phyloP scores from a whole-genome alignment of 345 rosid genomes.

The Populus ilicifolia region DNA sequence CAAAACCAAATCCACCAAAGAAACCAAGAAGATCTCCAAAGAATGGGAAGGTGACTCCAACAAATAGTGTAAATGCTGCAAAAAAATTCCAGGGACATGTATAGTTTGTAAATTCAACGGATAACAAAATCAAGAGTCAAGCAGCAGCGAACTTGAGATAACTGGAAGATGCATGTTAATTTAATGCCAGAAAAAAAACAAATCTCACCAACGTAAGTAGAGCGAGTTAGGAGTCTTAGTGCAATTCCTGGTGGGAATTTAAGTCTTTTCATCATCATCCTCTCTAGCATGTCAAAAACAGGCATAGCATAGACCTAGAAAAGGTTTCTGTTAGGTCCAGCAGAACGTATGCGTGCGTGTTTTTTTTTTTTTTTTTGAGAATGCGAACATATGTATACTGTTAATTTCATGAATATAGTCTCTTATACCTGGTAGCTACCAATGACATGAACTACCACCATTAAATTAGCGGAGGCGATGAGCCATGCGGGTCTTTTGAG shows the following conservation, averaged over 20 bases:
- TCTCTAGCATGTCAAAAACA: constrained; percentile 72
- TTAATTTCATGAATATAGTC: neutral
- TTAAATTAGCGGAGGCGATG: constrained; percentile 84
- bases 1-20: constrained; percentile 95
- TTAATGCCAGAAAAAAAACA: neutral
- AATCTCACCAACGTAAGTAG: constrained; percentile 77
- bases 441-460: constrained; percentile 90
- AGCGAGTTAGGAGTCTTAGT: constrained; percentile 62
- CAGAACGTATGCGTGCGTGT: neutral
- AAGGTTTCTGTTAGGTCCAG: neutral
- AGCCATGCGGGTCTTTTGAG: constrained; percentile 78
- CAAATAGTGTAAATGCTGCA: constrained; percentile 77
- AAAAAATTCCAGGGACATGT: neutral
- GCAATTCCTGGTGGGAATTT: constrained; percentile 53
- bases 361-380: too few species aligned
- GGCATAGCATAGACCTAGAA: constrained; percentile 90
- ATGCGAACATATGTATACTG: neutral
- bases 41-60: constrained; percentile 88
- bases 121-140: neutral
- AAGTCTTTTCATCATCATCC: constrained; percentile 45
- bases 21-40: constrained; percentile 95
- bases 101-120: neutral
- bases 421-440: constrained; percentile 77
- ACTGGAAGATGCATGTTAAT: neutral
- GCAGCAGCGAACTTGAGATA: neutral